Evolutionary conservation across 768 basidiomycete genomes (phyloP), one percentile per base, ranked within the genome.

Genomic region (Amanita pseudoporphyria): DNA sequence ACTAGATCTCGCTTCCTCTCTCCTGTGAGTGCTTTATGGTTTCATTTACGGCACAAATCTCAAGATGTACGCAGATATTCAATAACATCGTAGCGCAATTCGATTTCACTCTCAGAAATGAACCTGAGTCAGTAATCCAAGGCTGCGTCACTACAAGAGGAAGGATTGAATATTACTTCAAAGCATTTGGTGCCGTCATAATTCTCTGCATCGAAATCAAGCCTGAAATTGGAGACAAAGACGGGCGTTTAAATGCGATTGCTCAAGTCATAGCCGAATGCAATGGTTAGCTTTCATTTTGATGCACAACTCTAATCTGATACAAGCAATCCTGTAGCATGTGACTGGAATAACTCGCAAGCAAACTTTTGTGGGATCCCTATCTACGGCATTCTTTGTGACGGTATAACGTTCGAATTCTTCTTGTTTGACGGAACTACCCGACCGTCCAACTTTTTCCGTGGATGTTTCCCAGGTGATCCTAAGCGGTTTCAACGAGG

Each of bases 31-130:
- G 50, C 32, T 55, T 30, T 52, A 54, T 45, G 57, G 52, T 7
- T 57, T 58, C n/a, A n/a, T n/a, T n/a, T n/a, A n/a, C n/a, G n/a
- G n/a, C n/a, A n/a, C n/a, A n/a, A n/a, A n/a, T n/a, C n/a, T n/a
- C n/a, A n/a, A n/a, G n/a, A n/a, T n/a, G n/a, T 35, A 49, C 18
- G 14, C 39, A 60, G 58, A 54, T 60, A 21, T 59, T 60, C 49
- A 59, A 57, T 47, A 56, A 45, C 36, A 45, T 56, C 13, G 37
- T 59, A 18, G 45, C 32, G 33, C 39, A 46, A 44, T 57, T 60
- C 41, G 46, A 45, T 42, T 37, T n/a, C n/a, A n/a, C 53, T 45
- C 19, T 57, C 32, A 53, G 42, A 45, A 60, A 58, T 50, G 9
- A 28, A 26, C 54, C 58, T 14, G 58, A 60, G 22, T 41, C 53